Evolutionary conservation across 2,329 filamentous ascomycete species (phyloP).

Genomic region (Rosellinia necatrix): DNA sequence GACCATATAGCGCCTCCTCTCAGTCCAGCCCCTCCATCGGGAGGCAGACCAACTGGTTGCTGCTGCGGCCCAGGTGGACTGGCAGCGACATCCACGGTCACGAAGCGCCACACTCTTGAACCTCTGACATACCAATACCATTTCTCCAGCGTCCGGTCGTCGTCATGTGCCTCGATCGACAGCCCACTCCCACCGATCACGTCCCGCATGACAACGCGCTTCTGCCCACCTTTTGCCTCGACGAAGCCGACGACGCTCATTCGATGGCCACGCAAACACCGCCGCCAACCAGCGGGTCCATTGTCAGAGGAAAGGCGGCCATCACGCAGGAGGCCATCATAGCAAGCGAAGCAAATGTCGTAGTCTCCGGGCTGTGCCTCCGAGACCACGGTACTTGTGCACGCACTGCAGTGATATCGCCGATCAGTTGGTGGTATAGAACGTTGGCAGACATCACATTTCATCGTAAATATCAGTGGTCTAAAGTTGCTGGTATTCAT

Average conservation of each 20-base stretch:
- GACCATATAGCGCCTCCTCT: slow-evolving; percentile 71
- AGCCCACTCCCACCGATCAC: slow-evolving; percentile 78
- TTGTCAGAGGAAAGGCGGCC: slow-evolving; percentile 74
- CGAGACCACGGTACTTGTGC: slow-evolving; percentile 57
- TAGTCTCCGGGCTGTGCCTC: slow-evolving; percentile 72
- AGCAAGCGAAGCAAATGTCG: slow-evolving; percentile 82
- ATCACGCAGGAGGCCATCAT: slow-evolving; percentile 66
- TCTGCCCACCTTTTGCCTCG: slow-evolving; percentile 68
- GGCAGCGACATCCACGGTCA: slow-evolving; percentile 55
- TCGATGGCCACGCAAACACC: slow-evolving; percentile 79
- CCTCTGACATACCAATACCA: slow-evolving; percentile 57
- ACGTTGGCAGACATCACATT: slow-evolving; percentile 78
- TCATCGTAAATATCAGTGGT: slow-evolving; percentile 71
- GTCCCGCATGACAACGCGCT: slow-evolving; percentile 70
- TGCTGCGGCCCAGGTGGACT: slow-evolving; percentile 44
- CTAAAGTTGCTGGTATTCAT: slow-evolving; percentile 61
- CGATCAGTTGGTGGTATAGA: slow-evolving; percentile 71
- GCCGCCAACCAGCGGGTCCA: slow-evolving; percentile 79
- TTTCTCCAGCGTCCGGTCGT: slow-evolving; percentile 48
- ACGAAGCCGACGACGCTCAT: slow-evolving; percentile 83
- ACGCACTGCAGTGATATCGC: slow-evolving; percentile 80
- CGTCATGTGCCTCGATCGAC: slow-evolving; percentile 58
- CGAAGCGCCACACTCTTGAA: slow-evolving; percentile 51
- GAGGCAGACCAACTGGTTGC: slow-evolving; percentile 59
- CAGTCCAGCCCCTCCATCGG: slow-evolving; percentile 74